phyloP scores from a whole-genome alignment of 2,329 filamentous ascomycete genomes.

The Claviceps lovelessii region DNA sequence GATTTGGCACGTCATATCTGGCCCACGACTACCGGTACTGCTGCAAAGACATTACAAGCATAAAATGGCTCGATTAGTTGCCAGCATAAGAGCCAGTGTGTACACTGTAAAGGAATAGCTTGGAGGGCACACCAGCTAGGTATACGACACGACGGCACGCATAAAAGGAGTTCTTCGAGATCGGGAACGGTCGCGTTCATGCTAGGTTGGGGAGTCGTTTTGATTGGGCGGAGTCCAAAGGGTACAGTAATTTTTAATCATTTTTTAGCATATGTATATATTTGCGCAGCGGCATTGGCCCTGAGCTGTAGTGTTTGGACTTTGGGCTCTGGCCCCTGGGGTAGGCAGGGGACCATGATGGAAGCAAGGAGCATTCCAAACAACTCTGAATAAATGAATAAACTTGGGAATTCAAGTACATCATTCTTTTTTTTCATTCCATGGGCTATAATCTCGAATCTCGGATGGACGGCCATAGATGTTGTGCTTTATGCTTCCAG shows the following conservation, averaged over 20 bases:
- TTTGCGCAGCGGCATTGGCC: background rate
- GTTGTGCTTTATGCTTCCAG: too few species aligned
- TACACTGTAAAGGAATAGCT: background rate
- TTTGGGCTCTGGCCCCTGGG: too few species aligned
- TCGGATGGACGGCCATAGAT: too few species aligned
- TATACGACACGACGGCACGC: constrained; percentile 3
- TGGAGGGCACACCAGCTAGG: background rate
- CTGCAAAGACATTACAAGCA: background rate
- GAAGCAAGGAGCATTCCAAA: background rate
- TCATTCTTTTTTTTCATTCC: too few species aligned
- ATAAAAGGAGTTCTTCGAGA: constrained; percentile 2
- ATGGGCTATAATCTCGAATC: too few species aligned
- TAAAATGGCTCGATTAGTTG: background rate
- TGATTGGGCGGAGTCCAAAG: background rate
- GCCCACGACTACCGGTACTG: background rate
- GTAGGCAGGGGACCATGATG: too few species aligned
- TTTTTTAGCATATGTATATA: constrained; percentile 1
- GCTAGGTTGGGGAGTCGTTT: background rate
- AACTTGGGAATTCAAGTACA: background rate
- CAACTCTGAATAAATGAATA: background rate
- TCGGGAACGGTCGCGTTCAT: constrained; percentile 1
- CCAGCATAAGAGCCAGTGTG: background rate
- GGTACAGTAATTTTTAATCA: constrained; percentile 4
- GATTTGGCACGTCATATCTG: background rate
- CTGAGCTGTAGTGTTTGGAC: background rate